Base-by-base conservation (phyloP, 192 early-diverging fungal species). In the Coemansia sp. region DNA sequence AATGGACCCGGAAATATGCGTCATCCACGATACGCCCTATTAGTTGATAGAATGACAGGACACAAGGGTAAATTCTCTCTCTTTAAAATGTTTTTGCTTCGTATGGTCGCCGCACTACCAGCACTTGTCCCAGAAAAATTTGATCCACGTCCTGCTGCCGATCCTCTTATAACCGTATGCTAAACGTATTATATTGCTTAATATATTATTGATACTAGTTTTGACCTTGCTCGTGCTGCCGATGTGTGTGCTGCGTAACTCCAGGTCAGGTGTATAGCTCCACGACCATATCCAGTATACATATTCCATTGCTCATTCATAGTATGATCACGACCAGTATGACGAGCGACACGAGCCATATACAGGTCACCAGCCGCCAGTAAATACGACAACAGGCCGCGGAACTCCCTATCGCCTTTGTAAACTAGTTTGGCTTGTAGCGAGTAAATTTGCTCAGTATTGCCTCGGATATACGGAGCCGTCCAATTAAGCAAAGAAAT, bases 201-300 rank as follows among this genome's bases (percentile, higher is more conserved):
- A 11, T 29, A 9, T 8, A 55, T 27, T 58, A n/a, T 58, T 35
- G 16, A 50, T 35, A 59, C 16, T 1, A 76, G 64, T 41, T 61
- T 1, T 18, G 39, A 12, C 0, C 75, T 60, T 6, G 70, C 67
- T 1, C 76, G 70, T 0, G 67, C 40, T 24, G 78, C 78, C 9
- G 78, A 50, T 3, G 47, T 66, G n/a, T 82, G 80, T 0, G 86
- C 77, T 1, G 87, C 88, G 65, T 92, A 88, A 50, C 83, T 86
- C 92, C 92, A 92, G 0, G 91, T 93, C 64, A 94, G 69, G 53
- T 92, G 81, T 0, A 60, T 41, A 9, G 90, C 92, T 0, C 91
- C 91, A 4, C 69, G 79, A 16, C 82, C 80, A 43, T 71, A 83
- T 1, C 92, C 92, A 3, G 76, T 80, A 32, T 52, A 18, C 8